Evolutionary conservation across 306 rosid genomes (phyloP).

Genomic region (Inga leiocalycina): DNA sequence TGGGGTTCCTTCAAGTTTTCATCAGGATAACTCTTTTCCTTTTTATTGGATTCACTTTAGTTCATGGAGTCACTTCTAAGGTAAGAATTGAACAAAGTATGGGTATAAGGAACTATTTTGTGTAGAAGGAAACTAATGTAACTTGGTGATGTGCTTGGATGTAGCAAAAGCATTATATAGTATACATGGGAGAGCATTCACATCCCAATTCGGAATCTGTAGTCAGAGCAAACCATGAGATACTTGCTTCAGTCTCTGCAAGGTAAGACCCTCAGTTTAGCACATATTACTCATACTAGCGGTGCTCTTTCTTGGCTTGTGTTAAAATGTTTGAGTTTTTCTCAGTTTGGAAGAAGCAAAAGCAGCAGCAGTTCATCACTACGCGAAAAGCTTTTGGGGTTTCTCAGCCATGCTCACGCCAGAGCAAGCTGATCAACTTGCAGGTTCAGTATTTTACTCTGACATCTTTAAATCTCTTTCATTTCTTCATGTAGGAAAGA

Average conservation of each 20-base stretch:
- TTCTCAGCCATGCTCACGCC: slow-evolving; percentile 73
- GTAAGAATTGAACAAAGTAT: slow-evolving; percentile 28
- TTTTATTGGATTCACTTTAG: slow-evolving; percentile 41
- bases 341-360: slow-evolving; percentile 51
- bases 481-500: background rate
- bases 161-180: slow-evolving; percentile 60
- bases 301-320: slow-evolving; percentile 1
- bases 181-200: slow-evolving; percentile 72
- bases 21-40: slow-evolving; percentile 37
- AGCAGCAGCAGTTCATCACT: slow-evolving; percentile 55
- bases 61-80: slow-evolving; percentile 52
- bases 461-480: background rate
- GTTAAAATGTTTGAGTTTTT: slow-evolving; percentile 21
- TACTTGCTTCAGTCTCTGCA: slow-evolving; percentile 63
- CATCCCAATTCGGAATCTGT: slow-evolving; percentile 64
- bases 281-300: background rate
- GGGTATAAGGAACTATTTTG: background rate
- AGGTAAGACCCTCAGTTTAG: slow-evolving; percentile 40
- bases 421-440: slow-evolving; percentile 59
- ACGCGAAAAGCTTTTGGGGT: slow-evolving; percentile 68
- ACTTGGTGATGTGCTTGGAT: slow-evolving; percentile 19
- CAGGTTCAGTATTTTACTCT: slow-evolving; percentile 41
- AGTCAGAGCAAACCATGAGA: slow-evolving; percentile 62
- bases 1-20: slow-evolving; percentile 38
- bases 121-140: slow-evolving; percentile 16